Evolutionary conservation across 371 early-diverging fungal genomes (phyloP).

Genomic region (Zychaea mexicana): DNA sequence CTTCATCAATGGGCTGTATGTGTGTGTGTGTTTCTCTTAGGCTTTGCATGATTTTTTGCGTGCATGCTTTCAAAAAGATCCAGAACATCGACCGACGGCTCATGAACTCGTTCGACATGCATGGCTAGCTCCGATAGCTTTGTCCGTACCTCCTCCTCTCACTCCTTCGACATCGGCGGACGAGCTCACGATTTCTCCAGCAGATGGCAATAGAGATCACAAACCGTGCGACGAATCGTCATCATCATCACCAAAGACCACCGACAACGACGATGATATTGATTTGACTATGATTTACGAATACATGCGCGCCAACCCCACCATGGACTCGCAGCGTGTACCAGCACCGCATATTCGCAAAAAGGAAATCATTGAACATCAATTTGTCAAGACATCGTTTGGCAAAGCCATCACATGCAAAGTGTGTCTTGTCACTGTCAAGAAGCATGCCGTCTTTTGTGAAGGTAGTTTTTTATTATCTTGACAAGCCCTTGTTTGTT

Average conservation of each 20-base stretch:
- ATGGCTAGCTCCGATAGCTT: slow-evolving; percentile 54
- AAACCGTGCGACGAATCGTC: not conserved
- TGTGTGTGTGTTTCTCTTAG: slow-evolving; percentile 21
- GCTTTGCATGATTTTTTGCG: slow-evolving; percentile 70
- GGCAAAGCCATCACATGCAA: slow-evolving; percentile 32
- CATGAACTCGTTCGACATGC: slow-evolving; percentile 60
- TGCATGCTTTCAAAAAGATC: slow-evolving; percentile 80
- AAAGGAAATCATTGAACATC: slow-evolving; percentile 19
- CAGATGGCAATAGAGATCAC: not conserved
- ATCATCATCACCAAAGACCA: not conserved
- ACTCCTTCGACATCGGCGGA: slow-evolving; percentile 9
- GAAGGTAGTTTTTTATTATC: slow-evolving; percentile 11
- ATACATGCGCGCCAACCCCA: slow-evolving; percentile 12
- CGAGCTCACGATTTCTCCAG: not conserved
- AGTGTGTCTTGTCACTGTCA: slow-evolving; percentile 28
- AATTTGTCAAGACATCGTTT: slow-evolving; percentile 30
- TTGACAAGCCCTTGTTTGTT: too few species aligned
- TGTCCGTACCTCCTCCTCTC: not conserved
- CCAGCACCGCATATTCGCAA: slow-evolving; percentile 6
- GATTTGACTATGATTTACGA: slow-evolving; percentile 14
- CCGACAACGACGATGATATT: slow-evolving; percentile 14
- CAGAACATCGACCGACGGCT: slow-evolving; percentile 65
- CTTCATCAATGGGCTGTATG: too few species aligned
- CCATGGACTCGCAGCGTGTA: slow-evolving; percentile 13
- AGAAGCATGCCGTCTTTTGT: slow-evolving; percentile 22